A percentile compares a stretch with the other conserved stretches of the same genome.
Conservation (phyloP, 2,329 filamentous ascomycete species). For the Fusarium pseudoanthophilum region DNA sequence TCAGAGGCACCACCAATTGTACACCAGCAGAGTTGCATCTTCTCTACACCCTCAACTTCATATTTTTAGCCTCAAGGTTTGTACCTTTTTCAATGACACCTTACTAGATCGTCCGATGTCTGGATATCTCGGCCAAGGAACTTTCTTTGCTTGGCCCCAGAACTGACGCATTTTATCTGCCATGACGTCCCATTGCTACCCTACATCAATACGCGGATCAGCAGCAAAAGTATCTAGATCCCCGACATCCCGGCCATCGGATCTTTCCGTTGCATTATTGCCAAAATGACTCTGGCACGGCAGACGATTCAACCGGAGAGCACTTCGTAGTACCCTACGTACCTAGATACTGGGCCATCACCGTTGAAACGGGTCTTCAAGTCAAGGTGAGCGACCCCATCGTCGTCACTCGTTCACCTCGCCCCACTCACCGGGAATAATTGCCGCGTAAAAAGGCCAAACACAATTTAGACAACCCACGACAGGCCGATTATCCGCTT, state of each 20-base stretch:
- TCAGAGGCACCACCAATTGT: background rate
- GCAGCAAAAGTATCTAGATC: background rate
- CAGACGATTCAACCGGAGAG: background rate
- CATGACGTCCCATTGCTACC: conserved; percentile 32
- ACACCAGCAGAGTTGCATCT: background rate
- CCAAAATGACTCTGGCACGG: background rate
- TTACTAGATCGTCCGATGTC: background rate
- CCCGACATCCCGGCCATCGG: background rate
- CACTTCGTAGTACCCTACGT: background rate
- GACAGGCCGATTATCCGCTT: conserved; percentile 1
- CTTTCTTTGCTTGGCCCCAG: background rate
- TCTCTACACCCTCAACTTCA: background rate
- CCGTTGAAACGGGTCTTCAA: background rate
- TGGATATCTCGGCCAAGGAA: background rate
- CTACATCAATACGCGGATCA: conserved; percentile 19
- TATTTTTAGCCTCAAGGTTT: background rate
- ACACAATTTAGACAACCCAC: background rate
- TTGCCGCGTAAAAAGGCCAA: background rate
- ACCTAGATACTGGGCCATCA: background rate
- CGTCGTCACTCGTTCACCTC: background rate
- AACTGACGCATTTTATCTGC: conserved; percentile 21
- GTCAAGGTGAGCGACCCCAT: background rate
- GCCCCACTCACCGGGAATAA: conserved; percentile 11
- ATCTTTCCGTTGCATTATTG: background rate
- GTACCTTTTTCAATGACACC: background rate